These are phyloP conservation scores for Nakataea oryzae DNA, from an alignment of 2,329 filamentous ascomycete genomes.

Conservation along the genomic window DNA sequence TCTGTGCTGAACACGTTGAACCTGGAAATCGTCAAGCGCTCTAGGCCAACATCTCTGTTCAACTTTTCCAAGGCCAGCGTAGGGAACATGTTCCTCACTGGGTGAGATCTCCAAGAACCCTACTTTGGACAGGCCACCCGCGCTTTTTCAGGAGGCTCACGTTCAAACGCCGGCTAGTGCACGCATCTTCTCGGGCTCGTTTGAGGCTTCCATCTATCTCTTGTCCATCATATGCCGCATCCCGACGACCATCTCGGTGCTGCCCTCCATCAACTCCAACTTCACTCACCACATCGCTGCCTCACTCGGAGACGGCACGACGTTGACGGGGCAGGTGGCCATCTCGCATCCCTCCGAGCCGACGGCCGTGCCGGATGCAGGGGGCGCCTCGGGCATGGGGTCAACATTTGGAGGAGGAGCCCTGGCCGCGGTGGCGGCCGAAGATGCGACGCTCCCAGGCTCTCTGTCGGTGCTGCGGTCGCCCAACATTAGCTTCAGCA, in stretches of 20 bases:
- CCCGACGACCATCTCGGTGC: conserved; percentile 62
- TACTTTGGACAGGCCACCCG: background rate
- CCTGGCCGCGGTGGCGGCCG: conserved; percentile 13
- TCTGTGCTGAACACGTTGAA: conserved; percentile 69
- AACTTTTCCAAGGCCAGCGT: conserved; percentile 69
- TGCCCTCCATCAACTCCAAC: conserved; percentile 89
- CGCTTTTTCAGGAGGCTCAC: background rate
- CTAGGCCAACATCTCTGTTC: conserved; percentile 62
- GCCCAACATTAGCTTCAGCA: conserved; percentile 75
- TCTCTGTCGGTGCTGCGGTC: conserved; percentile 70
- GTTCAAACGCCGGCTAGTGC: conserved; percentile 29
- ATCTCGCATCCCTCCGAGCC: conserved; percentile 75
- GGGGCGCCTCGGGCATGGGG: conserved; percentile 14
- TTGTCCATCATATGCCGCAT: conserved; percentile 81
- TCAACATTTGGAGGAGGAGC: background rate
- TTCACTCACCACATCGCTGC: conserved; percentile 93
- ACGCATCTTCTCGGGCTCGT: conserved; percentile 81
- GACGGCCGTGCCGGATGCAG: conserved; percentile 35
- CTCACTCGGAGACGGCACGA: conserved; percentile 61
- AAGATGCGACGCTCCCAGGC: conserved; percentile 70
- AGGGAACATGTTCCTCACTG: conserved; percentile 73
- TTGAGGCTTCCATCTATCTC: conserved; percentile 87
- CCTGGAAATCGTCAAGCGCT: conserved; percentile 67
- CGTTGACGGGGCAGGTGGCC: conserved; percentile 85
- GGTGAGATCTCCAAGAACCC: conserved; percentile 22